Conservation (phyloP, 345 rosid genomes). For the Arabis alpina region DNA sequence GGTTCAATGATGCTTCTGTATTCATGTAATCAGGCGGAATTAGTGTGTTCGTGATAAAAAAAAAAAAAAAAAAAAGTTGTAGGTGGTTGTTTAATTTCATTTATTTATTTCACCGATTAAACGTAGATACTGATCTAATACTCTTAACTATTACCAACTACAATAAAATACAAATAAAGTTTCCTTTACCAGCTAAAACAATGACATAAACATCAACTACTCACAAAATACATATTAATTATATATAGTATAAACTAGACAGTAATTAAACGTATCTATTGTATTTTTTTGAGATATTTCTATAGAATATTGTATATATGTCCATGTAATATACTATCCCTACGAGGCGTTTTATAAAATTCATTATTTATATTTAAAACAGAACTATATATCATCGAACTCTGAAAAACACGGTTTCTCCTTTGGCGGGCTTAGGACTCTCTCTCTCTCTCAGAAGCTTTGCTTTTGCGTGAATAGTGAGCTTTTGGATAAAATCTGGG, state of each 20-base stretch:
- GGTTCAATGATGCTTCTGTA: too few relatives aligned
- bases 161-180: constrained; percentile 29
- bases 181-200: constrained; percentile 33
- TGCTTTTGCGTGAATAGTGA: too few relatives aligned
- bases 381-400: constrained; percentile 13
- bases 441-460: too few relatives aligned
- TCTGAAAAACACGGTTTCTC: too few relatives aligned
- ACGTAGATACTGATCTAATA: constrained; percentile 38
- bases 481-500: too few relatives aligned
- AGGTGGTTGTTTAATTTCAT: constrained; percentile 25
- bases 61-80: too few relatives aligned
- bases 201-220: constrained; percentile 40
- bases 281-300: not conserved
- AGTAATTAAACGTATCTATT: not conserved
- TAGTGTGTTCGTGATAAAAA: too few relatives aligned
- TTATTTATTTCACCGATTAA: constrained; percentile 17
- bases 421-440: too few relatives aligned
- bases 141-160: constrained; percentile 44
- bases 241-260: not conserved
- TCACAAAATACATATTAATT: constrained; percentile 13
- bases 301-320: not conserved
- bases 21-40: too few relatives aligned
- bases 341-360: not conserved
- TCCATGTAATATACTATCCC: not conserved
- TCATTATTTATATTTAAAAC: not conserved